A percentile compares a stretch with the other conserved stretches of the same genome.
Conservation (phyloP, 495 filamentous ascomycete species). For the Aspergillus bertholletiae region DNA sequence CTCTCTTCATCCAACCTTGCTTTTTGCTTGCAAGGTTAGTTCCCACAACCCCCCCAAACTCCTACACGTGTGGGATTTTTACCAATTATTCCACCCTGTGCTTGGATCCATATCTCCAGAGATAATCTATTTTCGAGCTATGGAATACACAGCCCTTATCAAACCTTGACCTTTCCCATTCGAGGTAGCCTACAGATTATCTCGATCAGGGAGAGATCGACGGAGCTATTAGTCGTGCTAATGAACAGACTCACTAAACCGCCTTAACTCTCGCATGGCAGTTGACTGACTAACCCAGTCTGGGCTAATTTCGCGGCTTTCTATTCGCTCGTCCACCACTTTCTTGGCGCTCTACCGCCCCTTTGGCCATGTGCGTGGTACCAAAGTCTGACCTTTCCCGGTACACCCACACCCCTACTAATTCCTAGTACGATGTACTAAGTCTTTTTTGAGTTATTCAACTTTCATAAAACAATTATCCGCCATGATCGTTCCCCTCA, state of each 20-base stretch:
- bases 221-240: constrained; percentile 7
- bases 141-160: neutral
- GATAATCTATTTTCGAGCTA: neutral
- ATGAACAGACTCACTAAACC: too few species aligned
- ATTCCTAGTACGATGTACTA: neutral
- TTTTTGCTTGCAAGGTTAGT: too few species aligned
- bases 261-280: too few species aligned
- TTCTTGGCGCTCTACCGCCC: neutral
- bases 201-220: constrained; percentile 1
- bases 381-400: neutral
- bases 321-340: neutral
- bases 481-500: too few species aligned
- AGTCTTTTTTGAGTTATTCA: too few species aligned
- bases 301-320: neutral
- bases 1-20: neutral
- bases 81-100: neutral
- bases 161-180: neutral
- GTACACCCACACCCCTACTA: neutral
- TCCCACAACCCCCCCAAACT: neutral
- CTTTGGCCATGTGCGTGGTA: constrained; percentile 5
- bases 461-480: neutral
- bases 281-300: neutral
- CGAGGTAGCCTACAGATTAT: neutral
- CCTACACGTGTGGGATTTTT: neutral
- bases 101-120: neutral